phyloP scores from a whole-genome alignment of 2,329 filamentous ascomycete genomes.

The Pseudogymnoascus sp. region DNA sequence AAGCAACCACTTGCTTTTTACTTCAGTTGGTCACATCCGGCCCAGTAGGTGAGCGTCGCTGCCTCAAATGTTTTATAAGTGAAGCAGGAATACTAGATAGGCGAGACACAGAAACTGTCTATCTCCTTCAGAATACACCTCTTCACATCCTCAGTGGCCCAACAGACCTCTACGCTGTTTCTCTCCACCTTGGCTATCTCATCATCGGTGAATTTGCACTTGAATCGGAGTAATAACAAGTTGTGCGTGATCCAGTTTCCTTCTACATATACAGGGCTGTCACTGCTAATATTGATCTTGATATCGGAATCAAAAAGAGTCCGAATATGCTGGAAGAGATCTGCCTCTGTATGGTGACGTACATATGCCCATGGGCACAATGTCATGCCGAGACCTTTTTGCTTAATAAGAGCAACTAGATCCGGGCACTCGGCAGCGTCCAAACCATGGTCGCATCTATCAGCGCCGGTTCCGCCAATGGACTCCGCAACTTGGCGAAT shows the following conservation, averaged over 20 bases:
- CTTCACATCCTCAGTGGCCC: slow-evolving; percentile 34
- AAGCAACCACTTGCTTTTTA: no score
- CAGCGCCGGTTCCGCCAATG: slow-evolving; percentile 50
- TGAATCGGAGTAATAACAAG: slow-evolving; percentile 11
- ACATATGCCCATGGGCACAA: slow-evolving; percentile 68
- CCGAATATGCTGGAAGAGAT: slow-evolving; percentile 35
- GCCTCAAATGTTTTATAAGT: no score
- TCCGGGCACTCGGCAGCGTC: slow-evolving; percentile 49
- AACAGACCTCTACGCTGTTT: slow-evolving; percentile 39
- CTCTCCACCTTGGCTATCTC: slow-evolving; percentile 36
- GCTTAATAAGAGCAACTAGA: slow-evolving; percentile 35
- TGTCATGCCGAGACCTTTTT: slow-evolving; percentile 50
- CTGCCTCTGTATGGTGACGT: slow-evolving; percentile 33
- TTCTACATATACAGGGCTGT: slow-evolving; percentile 39
- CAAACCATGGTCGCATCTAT: slow-evolving; percentile 67
- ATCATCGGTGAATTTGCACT: slow-evolving; percentile 10
- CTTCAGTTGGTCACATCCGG: no score
- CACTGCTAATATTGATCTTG: slow-evolving; percentile 35
- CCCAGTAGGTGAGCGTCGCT: no score
- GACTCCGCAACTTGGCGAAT: slow-evolving; percentile 43
- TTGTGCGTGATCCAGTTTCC: slow-evolving; percentile 43
- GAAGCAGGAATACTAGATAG: no score
- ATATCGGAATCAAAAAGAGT: slow-evolving; percentile 33
- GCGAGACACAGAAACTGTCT: no score
- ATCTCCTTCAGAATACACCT: slow-evolving; percentile 12